Conservation (phyloP, 345 rosid genomes). For the Chamaenerion angustifolium region DNA sequence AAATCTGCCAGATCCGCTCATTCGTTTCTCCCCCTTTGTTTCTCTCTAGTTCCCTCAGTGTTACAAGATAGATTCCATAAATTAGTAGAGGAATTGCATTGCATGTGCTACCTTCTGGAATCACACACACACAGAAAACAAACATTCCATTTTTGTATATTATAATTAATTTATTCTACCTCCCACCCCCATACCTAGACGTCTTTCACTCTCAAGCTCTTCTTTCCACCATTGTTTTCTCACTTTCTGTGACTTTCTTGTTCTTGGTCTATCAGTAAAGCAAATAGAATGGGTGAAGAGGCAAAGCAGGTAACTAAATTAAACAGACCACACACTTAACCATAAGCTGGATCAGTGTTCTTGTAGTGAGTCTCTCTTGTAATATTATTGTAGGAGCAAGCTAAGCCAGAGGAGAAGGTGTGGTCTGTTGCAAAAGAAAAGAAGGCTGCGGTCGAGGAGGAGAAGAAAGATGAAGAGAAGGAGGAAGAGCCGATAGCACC, state of each 20-base stretch:
- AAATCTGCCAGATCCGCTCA: conserved; percentile 23
- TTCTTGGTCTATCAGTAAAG: background rate
- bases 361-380: background rate
- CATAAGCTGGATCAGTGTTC: background rate
- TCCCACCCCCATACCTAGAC: too few relatives aligned
- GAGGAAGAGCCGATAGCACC: conserved; percentile 38
- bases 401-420: conserved; percentile 34
- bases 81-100: conserved; percentile 15
- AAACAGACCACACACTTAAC: background rate
- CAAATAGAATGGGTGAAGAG: conserved; percentile 63
- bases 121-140: conserved; percentile 16
- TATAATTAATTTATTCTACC: too few relatives aligned
- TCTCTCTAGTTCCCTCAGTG: background rate
- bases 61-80: conserved; percentile 7
- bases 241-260: background rate
- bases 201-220: too few relatives aligned
- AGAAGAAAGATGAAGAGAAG: conserved; percentile 21
- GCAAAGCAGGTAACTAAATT: conserved; percentile 38
- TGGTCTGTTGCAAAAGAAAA: conserved; percentile 22
- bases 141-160: too few relatives aligned
- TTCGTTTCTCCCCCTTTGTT: conserved; percentile 9
- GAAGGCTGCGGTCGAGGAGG: conserved; percentile 17
- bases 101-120: conserved; percentile 39
- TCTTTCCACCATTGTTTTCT: background rate
- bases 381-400: background rate